Evolutionary conservation across 2,329 filamentous ascomycete species (phyloP), one percentile per base, ranked within the genome.

Genomic region (Paramyrothecium sp.): DNA sequence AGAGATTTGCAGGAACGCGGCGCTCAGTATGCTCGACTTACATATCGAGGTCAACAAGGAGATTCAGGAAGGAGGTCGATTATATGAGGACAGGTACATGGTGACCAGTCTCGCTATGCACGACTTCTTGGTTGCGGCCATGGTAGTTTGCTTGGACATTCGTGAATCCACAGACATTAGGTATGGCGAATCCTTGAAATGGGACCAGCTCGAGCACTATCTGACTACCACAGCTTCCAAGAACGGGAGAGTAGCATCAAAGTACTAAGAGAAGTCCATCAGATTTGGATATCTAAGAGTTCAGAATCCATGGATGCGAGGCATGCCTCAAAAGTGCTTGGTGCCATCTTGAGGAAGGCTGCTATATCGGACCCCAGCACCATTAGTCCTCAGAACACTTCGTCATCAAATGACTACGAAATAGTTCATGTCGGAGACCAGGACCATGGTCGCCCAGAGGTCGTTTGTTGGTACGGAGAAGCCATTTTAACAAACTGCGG

Each of bases 41-140:
- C 78, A 81, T 54, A 72, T 75, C 19, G 79, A 82, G 62, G 73
- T 81, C 47, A 75, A 80, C 49, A 66, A 71, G 48, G 78, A 80
- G 64, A 73, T 72, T 17, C 71, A 69, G 23, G 76, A 78, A 0
- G 81, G 81, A 0, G 83, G 84, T 0, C 73, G 80, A 20, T 67
- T 87, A 58, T 74, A 78, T 56, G 74, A 78, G 44, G 79, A 85
- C 53, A 74, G 78, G 47, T 83, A 80, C 69, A 81, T 86, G 71
- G 66, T 85, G 8, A 78, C 78, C 3, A 79, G 78, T 3, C 65
- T 86, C 49, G 80, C 79, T 5, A 70, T 81, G 21, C 81, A 85
- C 34, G 81, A 86, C 61, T 87, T 85, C 58, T 69, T 87, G 23
- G 76, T 86, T 19, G 84, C 84, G 0, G 78, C 82, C 13, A 87